These are phyloP conservation scores for Miscanthus sacchariflorus DNA, from an alignment of 202 grass and related monocot species.

Conservation along the genomic window DNA sequence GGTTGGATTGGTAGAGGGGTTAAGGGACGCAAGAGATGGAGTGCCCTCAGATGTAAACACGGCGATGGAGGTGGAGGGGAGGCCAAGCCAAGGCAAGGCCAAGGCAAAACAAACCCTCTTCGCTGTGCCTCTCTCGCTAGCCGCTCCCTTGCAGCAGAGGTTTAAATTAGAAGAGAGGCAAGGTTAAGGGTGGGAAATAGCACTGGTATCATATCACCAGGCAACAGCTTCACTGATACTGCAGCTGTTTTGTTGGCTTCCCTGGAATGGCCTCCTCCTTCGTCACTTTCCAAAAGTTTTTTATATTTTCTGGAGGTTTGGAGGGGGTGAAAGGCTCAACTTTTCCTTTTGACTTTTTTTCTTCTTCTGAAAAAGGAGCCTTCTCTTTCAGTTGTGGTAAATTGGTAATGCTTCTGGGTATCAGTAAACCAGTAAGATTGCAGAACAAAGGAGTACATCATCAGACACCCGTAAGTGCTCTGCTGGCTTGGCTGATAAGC, in stretches of 20 bases:
- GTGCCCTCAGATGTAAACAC: slow-evolving; percentile 57
- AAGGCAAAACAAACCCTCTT: slow-evolving; percentile 6
- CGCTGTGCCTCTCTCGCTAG: no score
- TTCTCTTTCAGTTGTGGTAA: neutral
- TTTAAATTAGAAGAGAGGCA: slow-evolving; percentile 64
- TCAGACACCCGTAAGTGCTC: no score
- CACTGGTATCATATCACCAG: slow-evolving; percentile 19
- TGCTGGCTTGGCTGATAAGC: no score
- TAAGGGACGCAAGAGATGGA: slow-evolving; percentile 86
- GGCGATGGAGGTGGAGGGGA: slow-evolving; percentile 51
- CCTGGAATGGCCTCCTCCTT: slow-evolving; percentile 12
- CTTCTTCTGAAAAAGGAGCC: neutral
- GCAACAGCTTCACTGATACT: slow-evolving; percentile 51
- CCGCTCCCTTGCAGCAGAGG: neutral
- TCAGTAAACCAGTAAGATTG: neutral
- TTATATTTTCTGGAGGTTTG: slow-evolving; percentile 35
- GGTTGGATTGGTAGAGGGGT: slow-evolving; percentile 40
- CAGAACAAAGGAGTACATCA: no score
- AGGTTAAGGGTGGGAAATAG: slow-evolving; percentile 47
- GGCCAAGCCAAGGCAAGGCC: slow-evolving; percentile 56
- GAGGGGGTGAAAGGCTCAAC: neutral
- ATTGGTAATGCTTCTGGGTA: neutral
- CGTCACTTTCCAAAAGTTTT: slow-evolving; percentile 49
- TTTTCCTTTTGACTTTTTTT: neutral
- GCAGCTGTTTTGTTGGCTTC: slow-evolving; percentile 40